A percentile compares a stretch with the other conserved stretches of the same genome.
Evolutionary conservation across 306 rosid species (phyloP).

Genomic region (Rubus idaeus): DNA sequence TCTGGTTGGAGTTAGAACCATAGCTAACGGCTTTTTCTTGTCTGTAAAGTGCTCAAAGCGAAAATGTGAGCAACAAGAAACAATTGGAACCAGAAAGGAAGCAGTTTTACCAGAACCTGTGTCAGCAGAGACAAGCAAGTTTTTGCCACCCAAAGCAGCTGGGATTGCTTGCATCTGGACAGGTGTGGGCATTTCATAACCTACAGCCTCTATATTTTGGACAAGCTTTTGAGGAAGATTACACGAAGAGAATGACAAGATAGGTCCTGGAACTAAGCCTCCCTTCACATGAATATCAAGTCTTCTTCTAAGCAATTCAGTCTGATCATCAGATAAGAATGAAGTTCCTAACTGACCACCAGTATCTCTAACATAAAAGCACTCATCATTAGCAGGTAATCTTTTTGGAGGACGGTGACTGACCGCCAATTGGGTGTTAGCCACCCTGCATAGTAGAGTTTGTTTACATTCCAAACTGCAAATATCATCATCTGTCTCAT

Average conservation of each 20-base stretch:
- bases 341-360: conserved; percentile 27
- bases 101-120: conserved; percentile 87
- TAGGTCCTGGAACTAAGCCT: conserved; percentile 48
- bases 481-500: conserved; percentile 76
- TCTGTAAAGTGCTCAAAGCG: conserved; percentile 32
- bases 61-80: conserved; percentile 48
- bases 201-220: conserved; percentile 69
- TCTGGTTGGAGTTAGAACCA: conserved; percentile 80
- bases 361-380: conserved; percentile 65
- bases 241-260: conserved; percentile 55
- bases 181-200: conserved; percentile 80
- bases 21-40: conserved; percentile 58
- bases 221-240: conserved; percentile 65
- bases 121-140: conserved; percentile 70
- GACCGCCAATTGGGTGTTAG: conserved; percentile 22
- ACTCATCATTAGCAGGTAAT: conserved; percentile 64
- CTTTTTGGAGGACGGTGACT: conserved; percentile 33
- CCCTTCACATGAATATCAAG: conserved; percentile 68
- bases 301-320: conserved; percentile 53
- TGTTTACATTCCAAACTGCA: conserved; percentile 90
- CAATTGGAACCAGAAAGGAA: conserved; percentile 69
- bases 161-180: conserved; percentile 96
- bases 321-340: conserved; percentile 37
- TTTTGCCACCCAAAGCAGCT: conserved; percentile 63
- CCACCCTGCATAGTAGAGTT: conserved; percentile 40